phyloP scores from a whole-genome alignment of 768 basidiomycete genomes.

The Clitopilus hobsonii region DNA sequence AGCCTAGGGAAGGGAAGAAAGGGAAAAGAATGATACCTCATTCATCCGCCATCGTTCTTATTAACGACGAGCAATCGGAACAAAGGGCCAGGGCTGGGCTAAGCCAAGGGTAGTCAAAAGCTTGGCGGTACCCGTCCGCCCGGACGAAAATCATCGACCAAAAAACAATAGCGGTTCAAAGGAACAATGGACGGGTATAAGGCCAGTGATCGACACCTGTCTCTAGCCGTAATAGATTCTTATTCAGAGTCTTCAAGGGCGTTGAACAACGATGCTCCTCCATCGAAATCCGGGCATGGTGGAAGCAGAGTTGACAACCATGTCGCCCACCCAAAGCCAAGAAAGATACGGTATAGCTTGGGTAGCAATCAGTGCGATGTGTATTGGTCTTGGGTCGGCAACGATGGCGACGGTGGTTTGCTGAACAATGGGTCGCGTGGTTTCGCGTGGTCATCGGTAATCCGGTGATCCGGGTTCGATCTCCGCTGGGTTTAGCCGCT shows the following conservation, averaged over 20 bases:
- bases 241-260: no score
- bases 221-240: no score
- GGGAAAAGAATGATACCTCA: constrained; percentile 2
- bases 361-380: neutral
- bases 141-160: neutral
- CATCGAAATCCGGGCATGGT: no score
- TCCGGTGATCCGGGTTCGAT: neutral
- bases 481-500: neutral
- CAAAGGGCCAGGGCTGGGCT: neutral
- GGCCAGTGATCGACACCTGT: no score
- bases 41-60: neutral
- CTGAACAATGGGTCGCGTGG: neutral
- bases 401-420: neutral
- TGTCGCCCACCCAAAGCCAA: neutral
- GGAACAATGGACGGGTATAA: neutral
- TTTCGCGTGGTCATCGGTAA: neutral
- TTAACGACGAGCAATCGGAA: neutral
- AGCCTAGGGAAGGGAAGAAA: constrained; percentile 5
- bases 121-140: neutral
- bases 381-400: neutral
- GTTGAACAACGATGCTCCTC: no score
- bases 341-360: neutral
- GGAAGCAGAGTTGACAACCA: no score
- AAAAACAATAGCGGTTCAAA: neutral
- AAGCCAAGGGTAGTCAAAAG: neutral